Evolutionary conservation across 805 yeast species (phyloP).

Genomic region (Tetrapisispora arboricola): DNA sequence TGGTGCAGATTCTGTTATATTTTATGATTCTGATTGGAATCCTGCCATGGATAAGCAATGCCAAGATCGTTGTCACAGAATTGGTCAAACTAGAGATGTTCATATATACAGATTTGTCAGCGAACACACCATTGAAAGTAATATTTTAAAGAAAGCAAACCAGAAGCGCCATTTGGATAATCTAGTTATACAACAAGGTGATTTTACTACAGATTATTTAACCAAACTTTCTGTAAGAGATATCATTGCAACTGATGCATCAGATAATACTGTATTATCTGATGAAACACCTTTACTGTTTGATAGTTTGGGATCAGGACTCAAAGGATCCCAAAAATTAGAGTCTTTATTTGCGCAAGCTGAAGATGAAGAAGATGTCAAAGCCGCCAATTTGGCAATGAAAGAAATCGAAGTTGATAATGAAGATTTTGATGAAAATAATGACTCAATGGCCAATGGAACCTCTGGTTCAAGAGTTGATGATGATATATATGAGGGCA

Average conservation of each 20-base stretch:
- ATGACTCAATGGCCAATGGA: neutral
- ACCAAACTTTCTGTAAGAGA: conserved; percentile 80
- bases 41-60: conserved; percentile 99
- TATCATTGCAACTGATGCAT: conserved; percentile 49
- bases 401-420: conserved; percentile 68
- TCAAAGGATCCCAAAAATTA: conserved; percentile 33
- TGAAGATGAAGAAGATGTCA: conserved; percentile 85
- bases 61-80: conserved; percentile 97
- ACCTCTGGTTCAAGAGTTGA: conserved; percentile 7
- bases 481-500: conserved; percentile 37
- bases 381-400: conserved; percentile 85
- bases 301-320: conserved; percentile 21
- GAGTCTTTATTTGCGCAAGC: conserved; percentile 75
- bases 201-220: conserved; percentile 93
- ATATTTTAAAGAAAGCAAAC: conserved; percentile 85
- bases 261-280: conserved; percentile 18
- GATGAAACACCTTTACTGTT: conserved; percentile 32
- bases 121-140: conserved; percentile 92
- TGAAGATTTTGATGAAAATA: conserved; percentile 60
- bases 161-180: conserved; percentile 90
- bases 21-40: conserved; percentile 98
- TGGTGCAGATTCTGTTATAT: conserved; percentile 97
- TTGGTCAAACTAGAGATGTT: conserved; percentile 96
- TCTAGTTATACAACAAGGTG: conserved; percentile 95
- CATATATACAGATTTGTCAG: conserved; percentile 94